phyloP scores from a whole-genome alignment of 1,284 basidiomycete species.

The Cronartium ribicola region DNA sequence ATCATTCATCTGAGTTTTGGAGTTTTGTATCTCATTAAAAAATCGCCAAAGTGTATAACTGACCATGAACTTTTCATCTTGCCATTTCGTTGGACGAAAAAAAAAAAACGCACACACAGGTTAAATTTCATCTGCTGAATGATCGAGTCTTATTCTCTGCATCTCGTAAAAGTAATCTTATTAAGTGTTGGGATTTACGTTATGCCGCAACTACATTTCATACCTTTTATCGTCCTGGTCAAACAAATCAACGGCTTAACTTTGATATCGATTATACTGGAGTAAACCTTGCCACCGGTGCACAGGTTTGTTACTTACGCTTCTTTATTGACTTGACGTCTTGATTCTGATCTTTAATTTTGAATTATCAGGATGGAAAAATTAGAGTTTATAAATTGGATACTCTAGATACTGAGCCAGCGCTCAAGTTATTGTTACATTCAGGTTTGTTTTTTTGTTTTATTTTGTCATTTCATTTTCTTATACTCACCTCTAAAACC shows the following conservation, averaged over 20 bases:
- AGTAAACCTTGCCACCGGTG: conserved; percentile 68
- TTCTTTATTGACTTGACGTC: conserved; percentile 42
- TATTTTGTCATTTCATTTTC: neutral
- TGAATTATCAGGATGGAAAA: conserved; percentile 29
- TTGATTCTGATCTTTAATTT: neutral
- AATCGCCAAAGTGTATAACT: too few species aligned
- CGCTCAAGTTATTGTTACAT: conserved; percentile 27
- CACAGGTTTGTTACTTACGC: conserved; percentile 59
- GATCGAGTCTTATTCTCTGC: conserved; percentile 72
- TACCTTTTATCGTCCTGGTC: conserved; percentile 52
- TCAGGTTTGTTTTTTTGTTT: conserved; percentile 3
- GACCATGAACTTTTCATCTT: neutral
- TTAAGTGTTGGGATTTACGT: conserved; percentile 74
- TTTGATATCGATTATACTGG: conserved; percentile 69
- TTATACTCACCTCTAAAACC: neutral
- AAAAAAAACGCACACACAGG: conserved; percentile 55
- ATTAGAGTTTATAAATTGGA: conserved; percentile 27
- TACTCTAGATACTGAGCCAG: conserved; percentile 14
- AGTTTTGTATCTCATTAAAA: conserved; percentile 9
- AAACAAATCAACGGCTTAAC: conserved; percentile 68
- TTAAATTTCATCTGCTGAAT: conserved; percentile 70
- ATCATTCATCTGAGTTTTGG: neutral
- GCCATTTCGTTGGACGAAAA: conserved; percentile 11
- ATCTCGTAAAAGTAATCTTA: conserved; percentile 63
- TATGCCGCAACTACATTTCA: conserved; percentile 58